Base-by-base conservation (phyloP, 208 protist genomes). In the Wallacemonas sp. region DNA sequence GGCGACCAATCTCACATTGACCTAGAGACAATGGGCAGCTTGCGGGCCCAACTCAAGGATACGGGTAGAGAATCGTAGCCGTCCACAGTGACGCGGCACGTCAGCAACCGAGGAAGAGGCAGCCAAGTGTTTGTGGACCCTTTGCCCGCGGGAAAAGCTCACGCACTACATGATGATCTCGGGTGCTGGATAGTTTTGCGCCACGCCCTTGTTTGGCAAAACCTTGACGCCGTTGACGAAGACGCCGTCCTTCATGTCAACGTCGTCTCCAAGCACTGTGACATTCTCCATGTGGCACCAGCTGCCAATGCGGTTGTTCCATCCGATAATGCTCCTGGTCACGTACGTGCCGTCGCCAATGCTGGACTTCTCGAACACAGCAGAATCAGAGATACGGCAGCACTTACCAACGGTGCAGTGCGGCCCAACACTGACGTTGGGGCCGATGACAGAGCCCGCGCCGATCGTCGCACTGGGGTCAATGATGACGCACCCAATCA, bases 221-320 rank as follows among this genome's bases (percentile, higher is more conserved):
- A 99, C 89, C 34, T 87, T 86, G 22, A 79, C 87, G 41, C 95
- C 97, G 53, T 98, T 98, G 26, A 98, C 64, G 57, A 91, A 89
- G 19, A 97, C 41, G 80, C 96, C 94, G 55, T 97, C 87, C 34
- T 80, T 78, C 22, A 99, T 73, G 22, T 91, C 70, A 0, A 99
- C 96, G 60, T 99, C 97, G 44, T 99, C 91, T 36, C 97, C 98
- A 1, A 99, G 71, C 22, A 99, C 97, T n/a, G 92, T 90, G 26
- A 89, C 80, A 63, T 95, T 92, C 53, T 97, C 91, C 68, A 98
- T 92, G 66, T 96, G 91, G 48, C 84, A 93, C 94, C 95, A 97
- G 41, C 63, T 66, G 12, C 96, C 94, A 37, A 99, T 87, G 12
- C 66, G 72, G 70, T 92, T 97, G 34, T 94, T 87, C 97, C 98